phyloP scores from a whole-genome alignment of 768 basidiomycete species.

The Thelephora aurantiotincta region DNA sequence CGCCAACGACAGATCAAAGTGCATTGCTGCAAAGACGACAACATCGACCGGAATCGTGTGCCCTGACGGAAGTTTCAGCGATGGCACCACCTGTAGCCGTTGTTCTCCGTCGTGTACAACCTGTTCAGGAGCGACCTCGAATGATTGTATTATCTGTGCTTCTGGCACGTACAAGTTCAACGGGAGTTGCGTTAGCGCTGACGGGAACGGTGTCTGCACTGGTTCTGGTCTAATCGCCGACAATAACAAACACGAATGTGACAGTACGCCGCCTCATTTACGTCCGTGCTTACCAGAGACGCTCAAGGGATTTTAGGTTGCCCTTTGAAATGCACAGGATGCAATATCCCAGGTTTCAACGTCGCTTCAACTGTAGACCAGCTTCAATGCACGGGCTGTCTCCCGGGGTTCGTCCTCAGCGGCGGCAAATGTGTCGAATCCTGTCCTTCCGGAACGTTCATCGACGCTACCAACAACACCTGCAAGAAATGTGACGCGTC shows the following conservation, averaged over 20 bases:
- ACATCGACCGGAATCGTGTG: conserved; percentile 43
- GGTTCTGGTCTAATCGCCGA: conserved; percentile 63
- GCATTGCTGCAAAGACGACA: conserved; percentile 35
- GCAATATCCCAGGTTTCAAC: conserved; percentile 60
- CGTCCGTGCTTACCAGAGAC: too few relatives aligned
- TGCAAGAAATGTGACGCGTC: conserved; percentile 58
- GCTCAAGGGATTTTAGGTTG: conserved; percentile 35
- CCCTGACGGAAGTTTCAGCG: conserved; percentile 51
- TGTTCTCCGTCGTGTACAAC: conserved; percentile 61
- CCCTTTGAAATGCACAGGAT: conserved; percentile 70
- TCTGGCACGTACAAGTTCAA: conserved; percentile 46
- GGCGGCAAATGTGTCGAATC: conserved; percentile 52
- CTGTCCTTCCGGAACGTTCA: conserved; percentile 65
- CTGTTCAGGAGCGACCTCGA: conserved; percentile 54
- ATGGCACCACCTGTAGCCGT: conserved; percentile 33
- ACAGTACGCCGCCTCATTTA: conserved; percentile 37
- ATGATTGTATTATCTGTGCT: conserved; percentile 58
- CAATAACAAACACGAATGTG: conserved; percentile 72
- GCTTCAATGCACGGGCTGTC: conserved; percentile 62
- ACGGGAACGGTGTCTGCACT: conserved; percentile 58
- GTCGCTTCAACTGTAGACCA: conserved; percentile 50
- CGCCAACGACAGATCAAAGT: conserved; percentile 51
- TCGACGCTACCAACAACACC: conserved; percentile 59
- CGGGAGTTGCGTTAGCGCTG: conserved; percentile 55
- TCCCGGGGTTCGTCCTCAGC: conserved; percentile 63